Base-by-base conservation (phyloP, 345 rosid genomes). In the Acer negundo region DNA sequence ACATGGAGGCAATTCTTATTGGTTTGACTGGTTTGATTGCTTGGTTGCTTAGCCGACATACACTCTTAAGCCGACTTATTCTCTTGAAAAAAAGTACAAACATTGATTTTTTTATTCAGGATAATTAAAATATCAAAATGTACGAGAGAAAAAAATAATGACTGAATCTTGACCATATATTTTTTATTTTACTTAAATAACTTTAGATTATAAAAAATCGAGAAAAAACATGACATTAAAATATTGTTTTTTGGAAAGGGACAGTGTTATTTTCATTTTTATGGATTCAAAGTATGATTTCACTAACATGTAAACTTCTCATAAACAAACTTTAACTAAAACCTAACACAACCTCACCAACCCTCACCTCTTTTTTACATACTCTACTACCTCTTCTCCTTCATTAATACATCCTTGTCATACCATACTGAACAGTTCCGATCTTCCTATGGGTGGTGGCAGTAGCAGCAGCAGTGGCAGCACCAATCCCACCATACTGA, bases 361-460 rank as follows among this genome's bases (percentile, higher is more conserved):
- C 64, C 78, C 78, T 22, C 19, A 12, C 51, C 70, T 47, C 42
- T 70, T 56, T 56, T 78, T 61, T 75, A 78, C 80, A 72, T 40
- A 47, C 19, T 26, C 55, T 17, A 62, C 61, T 42, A 9, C 46
- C 11, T 42, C 46, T n/a, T n/a, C 23, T 44, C 15, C 20, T 58
- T 16, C 67, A 24, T 82, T 81, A 94, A 79, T 89, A 93, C 97
- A 89, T 90, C 88, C 89, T 91, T 3, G 94, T 75, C 89, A 84
- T 82, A 58, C 94, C 92, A 62, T 85, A 90, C 72, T 90, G 97
- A 82, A 93, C 86, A 19, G 93, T 73, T 49, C 97, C 98, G 15
- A 91, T 88, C 87, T 91, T 95, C 77, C 95, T 79, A 80, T 88
- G 94, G 73, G 85, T 67, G 38, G 91, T 86, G 0, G 80, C 77